Conservation (phyloP, 305 asterid genomes). For the Striga hermonthica region DNA sequence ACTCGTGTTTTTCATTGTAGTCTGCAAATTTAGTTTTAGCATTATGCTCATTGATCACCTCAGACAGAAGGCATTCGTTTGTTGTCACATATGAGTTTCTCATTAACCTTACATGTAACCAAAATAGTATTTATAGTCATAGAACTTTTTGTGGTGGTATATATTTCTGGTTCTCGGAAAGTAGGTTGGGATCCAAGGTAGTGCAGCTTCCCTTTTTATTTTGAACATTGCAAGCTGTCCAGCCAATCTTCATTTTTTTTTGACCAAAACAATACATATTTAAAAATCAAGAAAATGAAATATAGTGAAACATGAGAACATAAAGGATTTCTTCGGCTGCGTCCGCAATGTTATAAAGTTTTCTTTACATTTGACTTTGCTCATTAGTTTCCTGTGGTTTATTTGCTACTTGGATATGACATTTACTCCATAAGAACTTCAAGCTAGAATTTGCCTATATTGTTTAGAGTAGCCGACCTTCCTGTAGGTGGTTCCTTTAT, state of each 20-base stretch:
- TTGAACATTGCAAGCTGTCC: slow-evolving; percentile 4
- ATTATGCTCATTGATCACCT: slow-evolving; percentile 4
- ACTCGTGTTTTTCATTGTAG: slow-evolving; percentile 17
- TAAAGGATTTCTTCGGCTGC: not conserved
- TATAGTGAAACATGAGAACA: not conserved
- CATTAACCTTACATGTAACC: not conserved
- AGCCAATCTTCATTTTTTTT: slow-evolving; percentile 1
- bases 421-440: not conserved
- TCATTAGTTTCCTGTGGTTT: not conserved
- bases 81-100: not conserved
- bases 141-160: too few relatives aligned
- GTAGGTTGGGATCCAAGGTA: too few relatives aligned
- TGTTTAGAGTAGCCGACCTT: not conserved
- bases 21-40: not conserved
- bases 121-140: not conserved
- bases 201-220: not conserved
- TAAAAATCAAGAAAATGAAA: not conserved
- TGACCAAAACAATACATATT: not conserved
- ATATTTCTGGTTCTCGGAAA: too few relatives aligned
- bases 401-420: not conserved
- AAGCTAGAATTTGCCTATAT: not conserved
- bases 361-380: not conserved
- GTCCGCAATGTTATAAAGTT: not conserved
- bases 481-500: not conserved
- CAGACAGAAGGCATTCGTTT: not conserved